Evolutionary conservation across 1,284 basidiomycete species (phyloP).

Genomic region (Vanrija sp.): DNA sequence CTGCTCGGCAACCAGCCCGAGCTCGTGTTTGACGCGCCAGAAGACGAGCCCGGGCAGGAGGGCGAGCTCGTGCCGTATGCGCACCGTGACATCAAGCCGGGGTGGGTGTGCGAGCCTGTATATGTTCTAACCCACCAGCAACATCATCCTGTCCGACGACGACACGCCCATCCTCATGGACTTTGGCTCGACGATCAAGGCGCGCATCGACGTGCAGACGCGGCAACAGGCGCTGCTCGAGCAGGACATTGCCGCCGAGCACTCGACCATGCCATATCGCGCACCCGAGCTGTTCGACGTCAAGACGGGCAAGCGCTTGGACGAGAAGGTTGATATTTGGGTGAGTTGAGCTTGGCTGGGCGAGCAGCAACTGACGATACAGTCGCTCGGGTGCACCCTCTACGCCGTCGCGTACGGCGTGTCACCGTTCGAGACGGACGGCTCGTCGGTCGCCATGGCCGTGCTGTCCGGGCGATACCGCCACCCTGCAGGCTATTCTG

Average conservation of each 20-base stretch:
- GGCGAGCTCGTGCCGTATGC: conserved; percentile 75
- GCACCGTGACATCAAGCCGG: conserved; percentile 95
- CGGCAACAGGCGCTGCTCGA: conserved; percentile 81
- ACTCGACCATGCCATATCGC: conserved; percentile 93
- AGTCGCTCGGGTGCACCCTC: conserved; percentile 81
- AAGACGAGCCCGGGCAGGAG: conserved; percentile 54
- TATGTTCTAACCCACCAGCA: conserved; percentile 40
- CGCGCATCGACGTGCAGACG: conserved; percentile 54
- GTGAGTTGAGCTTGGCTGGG: conserved; percentile 43
- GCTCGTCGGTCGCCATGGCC: conserved; percentile 93
- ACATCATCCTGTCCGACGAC: conserved; percentile 93
- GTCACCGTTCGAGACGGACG: conserved; percentile 84
- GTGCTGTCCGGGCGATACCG: conserved; percentile 80
- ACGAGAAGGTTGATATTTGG: conserved; percentile 96
- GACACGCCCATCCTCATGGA: conserved; percentile 95
- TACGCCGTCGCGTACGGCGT: conserved; percentile 87
- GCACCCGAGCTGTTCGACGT: conserved; percentile 94
- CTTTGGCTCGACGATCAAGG: conserved; percentile 71
- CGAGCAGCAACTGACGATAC: conserved; percentile 32
- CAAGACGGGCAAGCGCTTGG: conserved; percentile 78
- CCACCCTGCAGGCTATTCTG: conserved; percentile 70
- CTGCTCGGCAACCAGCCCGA: conserved; percentile 28
- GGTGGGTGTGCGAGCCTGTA: conserved; percentile 51
- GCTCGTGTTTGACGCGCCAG: conserved; percentile 66
- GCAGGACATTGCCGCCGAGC: conserved; percentile 88